Conservation (phyloP, 495 filamentous ascomycete genomes). For the Clohesyomyces aquaticus region DNA sequence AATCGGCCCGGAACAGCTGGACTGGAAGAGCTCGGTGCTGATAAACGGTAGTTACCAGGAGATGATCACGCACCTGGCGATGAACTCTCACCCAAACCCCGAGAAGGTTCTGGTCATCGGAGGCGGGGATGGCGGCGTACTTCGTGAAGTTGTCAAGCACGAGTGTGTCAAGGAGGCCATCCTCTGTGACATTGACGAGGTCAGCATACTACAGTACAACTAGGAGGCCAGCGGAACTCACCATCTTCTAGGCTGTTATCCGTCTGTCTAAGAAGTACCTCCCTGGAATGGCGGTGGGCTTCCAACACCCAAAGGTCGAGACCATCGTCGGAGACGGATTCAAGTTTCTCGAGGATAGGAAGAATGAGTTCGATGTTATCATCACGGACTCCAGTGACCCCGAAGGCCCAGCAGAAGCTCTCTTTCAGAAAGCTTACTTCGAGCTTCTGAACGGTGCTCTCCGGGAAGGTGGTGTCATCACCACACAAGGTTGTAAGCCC, state of each 20-base stretch:
- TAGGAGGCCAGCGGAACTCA: not conserved
- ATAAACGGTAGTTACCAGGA: conserved; percentile 77
- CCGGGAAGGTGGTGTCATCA: conserved; percentile 95
- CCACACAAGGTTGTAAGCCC: conserved; percentile 99
- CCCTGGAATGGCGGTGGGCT: conserved; percentile 89
- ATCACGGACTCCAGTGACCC: conserved; percentile 99
- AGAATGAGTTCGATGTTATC: conserved; percentile 98
- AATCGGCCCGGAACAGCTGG: too few relatives aligned
- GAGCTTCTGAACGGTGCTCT: conserved; percentile 86
- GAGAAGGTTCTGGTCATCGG: conserved; percentile 98
- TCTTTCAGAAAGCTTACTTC: conserved; percentile 99
- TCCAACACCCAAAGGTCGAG: conserved; percentile 89
- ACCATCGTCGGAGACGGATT: conserved; percentile 95
- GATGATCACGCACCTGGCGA: conserved; percentile 99
- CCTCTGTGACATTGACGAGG: conserved; percentile 99
- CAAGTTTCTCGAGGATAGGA: conserved; percentile 89
- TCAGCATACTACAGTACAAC: conserved; percentile 42
- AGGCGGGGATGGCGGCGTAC: conserved; percentile 93
- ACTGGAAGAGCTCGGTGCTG: conserved; percentile 4
- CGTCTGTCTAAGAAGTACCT: conserved; percentile 98
- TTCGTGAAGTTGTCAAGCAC: conserved; percentile 98
- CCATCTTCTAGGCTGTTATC: conserved; percentile 75
- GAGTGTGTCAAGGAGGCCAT: conserved; percentile 85
- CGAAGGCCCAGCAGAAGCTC: conserved; percentile 89
- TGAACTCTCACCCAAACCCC: conserved; percentile 97